phyloP scores from a whole-genome alignment of 768 basidiomycete species.

The Termitomyces sp. region DNA sequence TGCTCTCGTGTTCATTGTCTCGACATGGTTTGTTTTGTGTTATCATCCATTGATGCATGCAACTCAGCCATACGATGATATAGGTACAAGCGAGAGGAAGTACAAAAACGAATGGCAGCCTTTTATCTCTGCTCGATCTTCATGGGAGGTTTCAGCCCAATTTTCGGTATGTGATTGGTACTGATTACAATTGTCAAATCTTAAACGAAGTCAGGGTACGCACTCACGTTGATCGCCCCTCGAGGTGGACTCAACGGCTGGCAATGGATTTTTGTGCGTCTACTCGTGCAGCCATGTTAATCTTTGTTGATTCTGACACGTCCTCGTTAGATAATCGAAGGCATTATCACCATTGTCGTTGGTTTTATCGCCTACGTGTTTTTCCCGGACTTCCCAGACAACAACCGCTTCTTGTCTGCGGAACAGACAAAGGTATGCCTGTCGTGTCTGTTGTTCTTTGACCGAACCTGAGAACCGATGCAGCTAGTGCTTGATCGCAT shows the following conservation, averaged over 20 bases:
- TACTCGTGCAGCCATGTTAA: neutral
- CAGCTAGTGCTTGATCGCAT: constrained; percentile 24
- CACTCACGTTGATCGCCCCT: constrained; percentile 11
- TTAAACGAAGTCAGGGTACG: constrained; percentile 8
- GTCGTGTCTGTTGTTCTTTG: constrained; percentile 2
- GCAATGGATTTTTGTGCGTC: constrained; percentile 24
- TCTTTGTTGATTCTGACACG: constrained; percentile 9
- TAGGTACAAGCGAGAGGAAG: constrained; percentile 35
- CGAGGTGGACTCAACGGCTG: constrained; percentile 15
- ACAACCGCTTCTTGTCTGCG: constrained; percentile 25
- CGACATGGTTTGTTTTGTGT: constrained; percentile 24
- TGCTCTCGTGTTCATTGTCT: constrained; percentile 33
- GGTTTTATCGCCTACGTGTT: constrained; percentile 18
- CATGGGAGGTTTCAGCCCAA: constrained; percentile 22
- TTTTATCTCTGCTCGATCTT: constrained; percentile 27
- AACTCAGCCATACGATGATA: neutral
- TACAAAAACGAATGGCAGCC: constrained; percentile 30
- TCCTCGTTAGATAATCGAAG: constrained; percentile 19
- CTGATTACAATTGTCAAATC: neutral
- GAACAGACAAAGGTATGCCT: constrained; percentile 27
- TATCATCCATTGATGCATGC: no score
- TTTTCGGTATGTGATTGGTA: constrained; percentile 13
- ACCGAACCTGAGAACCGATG: constrained; percentile 2
- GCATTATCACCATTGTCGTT: constrained; percentile 19
- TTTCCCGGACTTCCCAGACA: constrained; percentile 22